A percentile compares a stretch with the other conserved stretches of the same genome.
phyloP scores from a whole-genome alignment of 495 filamentous ascomycete genomes.

The Saxophila tyrrhenica region DNA sequence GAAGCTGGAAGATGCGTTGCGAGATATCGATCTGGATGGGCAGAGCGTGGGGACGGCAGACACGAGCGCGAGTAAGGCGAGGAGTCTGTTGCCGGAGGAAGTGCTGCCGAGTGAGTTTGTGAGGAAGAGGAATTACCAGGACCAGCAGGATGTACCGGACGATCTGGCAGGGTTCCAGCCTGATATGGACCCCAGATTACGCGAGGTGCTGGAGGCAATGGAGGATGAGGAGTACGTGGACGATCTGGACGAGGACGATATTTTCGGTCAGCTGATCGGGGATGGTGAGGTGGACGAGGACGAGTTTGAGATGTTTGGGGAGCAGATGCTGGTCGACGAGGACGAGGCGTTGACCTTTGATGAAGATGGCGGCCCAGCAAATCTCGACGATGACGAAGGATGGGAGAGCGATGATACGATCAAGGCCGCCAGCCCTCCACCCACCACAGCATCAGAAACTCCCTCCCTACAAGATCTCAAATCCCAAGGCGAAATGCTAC shows the following conservation, averaged over 20 bases:
- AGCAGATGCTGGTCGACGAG: constrained; percentile 34
- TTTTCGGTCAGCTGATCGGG: constrained; percentile 58
- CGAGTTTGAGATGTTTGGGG: constrained; percentile 40
- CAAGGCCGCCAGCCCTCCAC: constrained; percentile 38
- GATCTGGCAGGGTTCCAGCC: constrained; percentile 86
- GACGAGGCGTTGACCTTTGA: constrained; percentile 30
- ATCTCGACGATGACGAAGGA: constrained; percentile 46
- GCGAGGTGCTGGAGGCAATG: constrained; percentile 86
- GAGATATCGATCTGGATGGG: constrained; percentile 43
- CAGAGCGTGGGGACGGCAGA: constrained; percentile 17
- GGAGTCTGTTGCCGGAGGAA: constrained; percentile 49
- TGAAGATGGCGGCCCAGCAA: constrained; percentile 41
- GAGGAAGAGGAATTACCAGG: constrained; percentile 69
- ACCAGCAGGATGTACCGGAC: constrained; percentile 89
- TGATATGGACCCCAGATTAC: constrained; percentile 90
- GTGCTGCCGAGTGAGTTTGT: constrained; percentile 61
- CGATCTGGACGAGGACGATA: constrained; percentile 52
- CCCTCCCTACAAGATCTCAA: neutral
- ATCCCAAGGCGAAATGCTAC: constrained; percentile 5
- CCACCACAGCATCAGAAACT: neutral
- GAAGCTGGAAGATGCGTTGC: constrained; percentile 71
- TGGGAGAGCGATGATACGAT: constrained; percentile 95
- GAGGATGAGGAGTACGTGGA: constrained; percentile 97
- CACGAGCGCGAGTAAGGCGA: constrained; percentile 15
- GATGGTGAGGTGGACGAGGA: constrained; percentile 61